A percentile compares a stretch with the other conserved stretches of the same genome.
phyloP scores from a whole-genome alignment of 225 moss, liverwort and hornwort species.

The Marchantia paleacea region DNA sequence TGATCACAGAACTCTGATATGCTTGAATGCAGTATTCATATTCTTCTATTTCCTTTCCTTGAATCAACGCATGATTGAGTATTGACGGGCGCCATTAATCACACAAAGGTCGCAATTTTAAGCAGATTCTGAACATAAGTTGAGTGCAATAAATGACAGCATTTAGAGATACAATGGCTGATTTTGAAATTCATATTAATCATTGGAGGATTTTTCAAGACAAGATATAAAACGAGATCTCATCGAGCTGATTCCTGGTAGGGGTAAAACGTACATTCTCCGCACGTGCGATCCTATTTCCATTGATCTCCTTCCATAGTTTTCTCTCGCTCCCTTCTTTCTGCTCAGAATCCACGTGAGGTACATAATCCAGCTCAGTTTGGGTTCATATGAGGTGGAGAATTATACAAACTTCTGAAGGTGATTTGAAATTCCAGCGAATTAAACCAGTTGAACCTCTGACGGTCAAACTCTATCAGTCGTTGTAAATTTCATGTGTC shows the following conservation, averaged over 20 bases:
- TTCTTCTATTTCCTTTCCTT: too few species aligned
- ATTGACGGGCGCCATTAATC: too few species aligned
- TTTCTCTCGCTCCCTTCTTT: slow-evolving; percentile 1
- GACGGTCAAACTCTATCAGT: neutral
- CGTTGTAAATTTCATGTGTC: neutral
- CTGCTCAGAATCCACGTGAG: slow-evolving; percentile 8
- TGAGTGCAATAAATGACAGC: neutral
- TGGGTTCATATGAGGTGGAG: neutral
- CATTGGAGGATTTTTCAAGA: neutral
- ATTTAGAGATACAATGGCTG: neutral
- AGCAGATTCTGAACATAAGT: too few species aligned
- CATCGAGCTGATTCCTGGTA: neutral
- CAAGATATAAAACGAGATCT: neutral
- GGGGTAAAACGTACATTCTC: neutral
- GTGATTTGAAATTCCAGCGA: neutral
- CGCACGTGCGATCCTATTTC: neutral
- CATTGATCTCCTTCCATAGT: neutral
- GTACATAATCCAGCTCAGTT: neutral
- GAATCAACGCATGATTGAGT: too few species aligned
- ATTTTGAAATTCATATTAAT: neutral
- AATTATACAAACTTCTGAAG: neutral
- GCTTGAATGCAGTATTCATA: too few species aligned
- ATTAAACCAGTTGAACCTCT: neutral
- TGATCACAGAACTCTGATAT: too few species aligned
- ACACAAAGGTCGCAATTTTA: too few species aligned